Evolutionary conservation across 75 land plant genomes (phyloP).

Genomic region (Picea glauca): DNA sequence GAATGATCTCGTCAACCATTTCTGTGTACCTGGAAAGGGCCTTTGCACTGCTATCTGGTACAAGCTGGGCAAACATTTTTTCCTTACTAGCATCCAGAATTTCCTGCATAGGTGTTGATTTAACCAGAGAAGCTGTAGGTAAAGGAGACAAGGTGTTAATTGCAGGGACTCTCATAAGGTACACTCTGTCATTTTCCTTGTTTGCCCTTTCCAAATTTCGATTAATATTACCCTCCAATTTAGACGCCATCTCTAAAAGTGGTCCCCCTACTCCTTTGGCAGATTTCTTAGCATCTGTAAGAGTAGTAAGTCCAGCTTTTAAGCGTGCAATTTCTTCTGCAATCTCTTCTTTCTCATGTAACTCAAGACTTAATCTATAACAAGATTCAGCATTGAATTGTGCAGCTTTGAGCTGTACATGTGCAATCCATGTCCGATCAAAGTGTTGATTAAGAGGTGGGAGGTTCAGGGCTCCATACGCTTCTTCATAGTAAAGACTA

Average conservation of each 20-base stretch:
- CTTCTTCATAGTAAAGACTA: slow-evolving; percentile 88
- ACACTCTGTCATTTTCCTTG: slow-evolving; percentile 97
- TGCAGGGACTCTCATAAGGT: slow-evolving; percentile 92
- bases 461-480: slow-evolving; percentile 60
- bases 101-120: slow-evolving; percentile 68
- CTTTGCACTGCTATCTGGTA: slow-evolving; percentile 93
- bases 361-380: slow-evolving; percentile 71
- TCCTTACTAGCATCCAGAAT: slow-evolving; percentile 93
- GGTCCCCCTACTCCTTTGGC: slow-evolving; percentile 73
- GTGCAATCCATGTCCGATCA: slow-evolving; percentile 91
- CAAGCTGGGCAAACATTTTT: slow-evolving; percentile 81
- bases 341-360: slow-evolving; percentile 94
- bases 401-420: slow-evolving; percentile 93
- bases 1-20: slow-evolving; percentile 93
- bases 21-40: slow-evolving; percentile 96
- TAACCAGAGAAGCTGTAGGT: slow-evolving; percentile 81
- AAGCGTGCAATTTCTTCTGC: slow-evolving; percentile 95
- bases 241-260: slow-evolving; percentile 71
- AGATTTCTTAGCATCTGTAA: slow-evolving; percentile 79
- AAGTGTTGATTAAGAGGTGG: slow-evolving; percentile 89
- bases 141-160: slow-evolving; percentile 62
- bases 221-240: slow-evolving; percentile 71
- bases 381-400: slow-evolving; percentile 88
- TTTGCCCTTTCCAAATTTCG: slow-evolving; percentile 85
- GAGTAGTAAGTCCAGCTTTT: slow-evolving; percentile 58